Base-by-base conservation (phyloP, 225 moss, liverwort and hornwort species). In the Ulota crispa region DNA sequence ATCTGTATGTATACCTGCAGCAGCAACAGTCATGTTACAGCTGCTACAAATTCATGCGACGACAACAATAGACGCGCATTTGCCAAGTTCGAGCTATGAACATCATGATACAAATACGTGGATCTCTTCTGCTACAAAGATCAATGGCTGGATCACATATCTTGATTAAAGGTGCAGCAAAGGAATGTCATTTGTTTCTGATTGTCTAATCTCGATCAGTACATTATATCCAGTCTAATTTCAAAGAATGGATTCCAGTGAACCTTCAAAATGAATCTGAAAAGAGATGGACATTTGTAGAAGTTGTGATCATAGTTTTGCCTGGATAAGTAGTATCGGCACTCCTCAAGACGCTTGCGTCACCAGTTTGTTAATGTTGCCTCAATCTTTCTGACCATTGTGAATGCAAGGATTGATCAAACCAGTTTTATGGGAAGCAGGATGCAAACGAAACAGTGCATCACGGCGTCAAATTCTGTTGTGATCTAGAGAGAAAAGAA, bases 41-140 rank as follows among this genome's bases (percentile, higher is more conserved):
- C 13, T 45, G 39, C 39, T 39, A 39, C 2, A 39, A 9, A 39
- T 39, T 39, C 39, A 9, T 39, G 39, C 9, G 9, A 3, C 14
- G 14, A 45, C 45, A 80, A 53, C 15, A 64, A 73, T n/a, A 54
- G 73, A 73, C 81, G 41, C 73, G 15, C 23, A 6, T 28, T 81
- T 54, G 64, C 41, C 21, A 23, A 72, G 23, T 34, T 54, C 73
- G 73, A 81, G 64, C 53, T 39, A n/a, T 8, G 2, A 26, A 8
- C 10, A 72, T 53, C 23, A 30, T 30, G 64, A 73, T 73, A 72
- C 63, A 12, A 36, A 27, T 28, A 47, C 21, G 9, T 53, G 36
- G 26, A 27, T 64, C 15, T 9, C 28, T 39, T 13, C 63, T 72
- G 72, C 21, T 72, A 32, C 20, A n/a, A 10, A 53, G 53, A 39